A percentile compares a stretch with the other conserved stretches of the same genome.
Conservation (phyloP, 306 rosid species). For the Rosa rugosa region DNA sequence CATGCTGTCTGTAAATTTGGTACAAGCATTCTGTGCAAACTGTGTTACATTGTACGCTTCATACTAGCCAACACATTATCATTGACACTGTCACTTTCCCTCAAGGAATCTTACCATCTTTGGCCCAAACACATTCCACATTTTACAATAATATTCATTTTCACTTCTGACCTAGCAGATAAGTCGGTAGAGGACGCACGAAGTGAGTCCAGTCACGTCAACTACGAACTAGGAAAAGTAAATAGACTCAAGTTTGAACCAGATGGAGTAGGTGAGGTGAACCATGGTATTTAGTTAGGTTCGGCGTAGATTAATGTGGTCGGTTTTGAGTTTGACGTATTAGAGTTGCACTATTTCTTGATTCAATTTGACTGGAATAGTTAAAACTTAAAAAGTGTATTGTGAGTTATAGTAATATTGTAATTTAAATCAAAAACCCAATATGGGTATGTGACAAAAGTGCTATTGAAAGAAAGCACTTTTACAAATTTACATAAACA, state of each 20-base stretch:
- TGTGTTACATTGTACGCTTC: not conserved
- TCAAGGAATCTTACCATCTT: not conserved
- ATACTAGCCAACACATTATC: not conserved
- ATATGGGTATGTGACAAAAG: not conserved
- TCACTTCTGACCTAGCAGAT: not conserved
- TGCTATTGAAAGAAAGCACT: too few species aligned
- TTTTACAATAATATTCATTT: not conserved
- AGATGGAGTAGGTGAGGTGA: not conserved
- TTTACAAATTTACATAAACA: not conserved
- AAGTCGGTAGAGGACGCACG: not conserved
- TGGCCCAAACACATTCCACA: not conserved
- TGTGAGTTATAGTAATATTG: not conserved
- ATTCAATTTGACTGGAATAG: not conserved
- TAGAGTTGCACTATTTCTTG: not conserved
- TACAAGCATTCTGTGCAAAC: not conserved
- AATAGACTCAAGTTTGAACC: not conserved
- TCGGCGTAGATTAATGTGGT: not conserved
- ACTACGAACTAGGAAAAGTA: not conserved
- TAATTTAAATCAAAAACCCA: too few species aligned
- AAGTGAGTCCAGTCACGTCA: not conserved
- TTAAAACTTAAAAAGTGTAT: not conserved
- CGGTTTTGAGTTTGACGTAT: not conserved
- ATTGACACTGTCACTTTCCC: not conserved
- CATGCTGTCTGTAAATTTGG: conserved; percentile 4
- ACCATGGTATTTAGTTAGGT: not conserved